Evolutionary conservation across 768 basidiomycete genomes (phyloP).

Genomic region (Chalciporus chontae): DNA sequence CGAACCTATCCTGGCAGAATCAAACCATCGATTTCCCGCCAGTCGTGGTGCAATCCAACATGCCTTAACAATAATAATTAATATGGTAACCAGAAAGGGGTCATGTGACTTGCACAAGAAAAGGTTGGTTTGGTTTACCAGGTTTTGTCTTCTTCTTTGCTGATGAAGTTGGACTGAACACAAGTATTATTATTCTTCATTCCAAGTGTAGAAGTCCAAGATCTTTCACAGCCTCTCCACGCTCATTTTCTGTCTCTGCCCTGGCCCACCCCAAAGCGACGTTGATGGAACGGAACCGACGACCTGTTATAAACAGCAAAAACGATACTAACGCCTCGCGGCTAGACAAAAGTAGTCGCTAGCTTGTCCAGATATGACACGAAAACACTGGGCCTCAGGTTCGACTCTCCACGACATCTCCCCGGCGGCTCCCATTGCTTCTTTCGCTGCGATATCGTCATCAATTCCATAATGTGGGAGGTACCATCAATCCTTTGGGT

Average conservation of each 20-base stretch:
- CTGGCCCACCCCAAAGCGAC: not conserved
- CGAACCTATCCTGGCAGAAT: not conserved
- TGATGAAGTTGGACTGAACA: not conserved
- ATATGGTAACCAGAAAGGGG: not conserved
- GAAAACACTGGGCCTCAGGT: too few relatives aligned
- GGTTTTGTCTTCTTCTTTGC: not conserved
- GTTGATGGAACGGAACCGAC: not conserved
- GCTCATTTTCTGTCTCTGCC: not conserved
- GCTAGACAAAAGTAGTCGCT: not conserved
- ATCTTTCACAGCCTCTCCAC: not conserved
- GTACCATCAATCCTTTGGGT: slow-evolving; percentile 5
- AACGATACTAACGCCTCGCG: not conserved
- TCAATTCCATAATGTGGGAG: slow-evolving; percentile 8
- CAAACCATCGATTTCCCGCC: too few relatives aligned
- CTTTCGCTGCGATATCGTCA: slow-evolving; percentile 18
- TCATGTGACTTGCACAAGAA: too few relatives aligned
- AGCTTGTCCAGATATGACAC: not conserved
- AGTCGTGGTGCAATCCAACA: not conserved
- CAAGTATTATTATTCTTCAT: not conserved
- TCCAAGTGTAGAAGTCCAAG: not conserved
- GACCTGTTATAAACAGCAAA: not conserved
- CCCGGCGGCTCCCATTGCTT: not conserved
- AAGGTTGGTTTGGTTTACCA: too few relatives aligned
- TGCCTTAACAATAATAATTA: too few relatives aligned
- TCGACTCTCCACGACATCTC: not conserved